A percentile compares a stretch with the other conserved stretches of the same genome.
Conservation (phyloP, 768 basidiomycete species). For the Phallus indusiatus region DNA sequence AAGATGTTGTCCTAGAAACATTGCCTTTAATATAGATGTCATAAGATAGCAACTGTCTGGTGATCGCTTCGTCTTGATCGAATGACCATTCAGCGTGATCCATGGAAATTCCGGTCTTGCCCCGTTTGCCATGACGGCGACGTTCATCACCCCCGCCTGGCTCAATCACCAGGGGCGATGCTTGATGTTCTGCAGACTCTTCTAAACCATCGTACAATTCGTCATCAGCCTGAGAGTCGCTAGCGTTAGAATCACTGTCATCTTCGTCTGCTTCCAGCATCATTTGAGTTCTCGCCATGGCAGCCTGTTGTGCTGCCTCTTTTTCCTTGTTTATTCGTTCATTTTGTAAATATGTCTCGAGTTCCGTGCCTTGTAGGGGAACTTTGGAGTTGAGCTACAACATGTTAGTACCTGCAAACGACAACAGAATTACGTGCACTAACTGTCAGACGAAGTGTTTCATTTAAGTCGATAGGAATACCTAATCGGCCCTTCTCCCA, state of each 20-base stretch:
- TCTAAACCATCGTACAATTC: constrained; percentile 55
- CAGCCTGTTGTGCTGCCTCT: constrained; percentile 79
- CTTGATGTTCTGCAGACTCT: constrained; percentile 32
- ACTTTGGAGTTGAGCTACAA: constrained; percentile 80
- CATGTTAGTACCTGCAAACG: not conserved
- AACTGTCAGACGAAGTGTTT: constrained; percentile 57
- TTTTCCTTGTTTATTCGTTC: constrained; percentile 73
- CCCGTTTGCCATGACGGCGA: constrained; percentile 29
- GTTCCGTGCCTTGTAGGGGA: constrained; percentile 78
- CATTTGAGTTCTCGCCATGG: constrained; percentile 69
- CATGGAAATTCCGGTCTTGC: constrained; percentile 28
- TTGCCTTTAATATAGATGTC: constrained; percentile 99
- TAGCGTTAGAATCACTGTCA: constrained; percentile 29
- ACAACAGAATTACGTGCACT: constrained; percentile 10
- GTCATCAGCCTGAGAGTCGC: constrained; percentile 61
- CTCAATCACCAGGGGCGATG: constrained; percentile 15
- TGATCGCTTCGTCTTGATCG: constrained; percentile 67
- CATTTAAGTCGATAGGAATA: constrained; percentile 73
- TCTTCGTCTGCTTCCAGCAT: constrained; percentile 94
- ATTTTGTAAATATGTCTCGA: constrained; percentile 70
- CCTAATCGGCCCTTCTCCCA: constrained; percentile 92
- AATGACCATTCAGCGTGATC: constrained; percentile 59
- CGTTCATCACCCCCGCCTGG: constrained; percentile 19
- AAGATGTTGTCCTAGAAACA: constrained; percentile 73
- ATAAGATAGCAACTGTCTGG: constrained; percentile 72